Conservation (phyloP, 768 basidiomycete genomes). For the Pleurotus eryngii region DNA sequence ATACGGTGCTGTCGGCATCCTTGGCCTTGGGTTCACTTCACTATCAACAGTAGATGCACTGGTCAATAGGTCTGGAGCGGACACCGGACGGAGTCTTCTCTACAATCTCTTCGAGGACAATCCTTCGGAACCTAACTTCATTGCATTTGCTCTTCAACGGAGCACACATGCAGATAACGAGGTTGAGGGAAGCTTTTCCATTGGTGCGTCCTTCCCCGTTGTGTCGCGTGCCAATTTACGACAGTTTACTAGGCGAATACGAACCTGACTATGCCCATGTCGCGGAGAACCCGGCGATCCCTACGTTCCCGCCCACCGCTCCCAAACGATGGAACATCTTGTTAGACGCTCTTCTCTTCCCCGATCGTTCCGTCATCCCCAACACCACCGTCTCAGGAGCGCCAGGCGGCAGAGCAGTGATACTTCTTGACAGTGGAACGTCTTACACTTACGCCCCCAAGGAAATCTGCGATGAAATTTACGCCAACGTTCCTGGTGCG, state of each 20-base stretch:
- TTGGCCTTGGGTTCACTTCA: slow-evolving; percentile 75
- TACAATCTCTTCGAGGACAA: slow-evolving; percentile 75
- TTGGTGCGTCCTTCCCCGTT: slow-evolving; percentile 43
- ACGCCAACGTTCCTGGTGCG: slow-evolving; percentile 63
- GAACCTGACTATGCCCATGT: slow-evolving; percentile 62
- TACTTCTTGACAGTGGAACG: slow-evolving; percentile 77
- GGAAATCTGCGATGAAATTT: slow-evolving; percentile 66
- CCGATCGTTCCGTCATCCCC: slow-evolving; percentile 46
- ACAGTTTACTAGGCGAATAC: slow-evolving; percentile 50
- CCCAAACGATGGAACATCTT: slow-evolving; percentile 78
- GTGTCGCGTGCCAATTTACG: not conserved
- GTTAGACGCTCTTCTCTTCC: slow-evolving; percentile 68
- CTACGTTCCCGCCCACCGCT: slow-evolving; percentile 66
- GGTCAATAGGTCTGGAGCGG: slow-evolving; percentile 54
- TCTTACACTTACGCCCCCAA: slow-evolving; percentile 76
- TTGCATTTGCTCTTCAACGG: slow-evolving; percentile 72
- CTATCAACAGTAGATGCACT: slow-evolving; percentile 69
- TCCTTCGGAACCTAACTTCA: slow-evolving; percentile 71
- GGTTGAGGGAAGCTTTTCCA: slow-evolving; percentile 65
- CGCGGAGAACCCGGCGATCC: slow-evolving; percentile 51
- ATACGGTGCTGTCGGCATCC: slow-evolving; percentile 69
- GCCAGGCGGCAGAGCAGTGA: slow-evolving; percentile 69
- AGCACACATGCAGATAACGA: slow-evolving; percentile 48
- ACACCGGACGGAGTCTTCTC: slow-evolving; percentile 65
- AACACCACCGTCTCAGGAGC: slow-evolving; percentile 52